Conservation (phyloP, 1,284 basidiomycete genomes). For the Ustilago lituana region DNA sequence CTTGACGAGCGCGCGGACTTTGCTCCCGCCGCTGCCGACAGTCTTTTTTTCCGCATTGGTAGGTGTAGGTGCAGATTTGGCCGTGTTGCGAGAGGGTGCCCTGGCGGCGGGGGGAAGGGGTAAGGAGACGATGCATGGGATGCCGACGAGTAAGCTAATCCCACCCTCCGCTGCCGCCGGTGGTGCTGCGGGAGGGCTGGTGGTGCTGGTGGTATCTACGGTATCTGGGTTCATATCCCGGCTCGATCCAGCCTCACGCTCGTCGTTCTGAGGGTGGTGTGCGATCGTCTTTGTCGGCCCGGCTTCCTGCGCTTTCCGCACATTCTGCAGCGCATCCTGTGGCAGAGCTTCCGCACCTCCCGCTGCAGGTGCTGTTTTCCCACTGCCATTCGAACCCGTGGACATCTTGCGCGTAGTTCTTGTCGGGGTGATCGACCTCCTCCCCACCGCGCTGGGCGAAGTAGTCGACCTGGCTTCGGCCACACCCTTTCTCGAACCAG, state of each 20-base stretch:
- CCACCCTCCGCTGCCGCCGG: not conserved
- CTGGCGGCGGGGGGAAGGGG: not conserved
- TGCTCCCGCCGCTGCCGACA: conserved; percentile 5
- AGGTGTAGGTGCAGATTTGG: too few species aligned
- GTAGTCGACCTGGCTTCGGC: not conserved
- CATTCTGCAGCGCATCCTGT: conserved; percentile 8
- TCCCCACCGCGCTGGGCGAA: not conserved
- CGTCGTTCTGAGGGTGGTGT: not conserved
- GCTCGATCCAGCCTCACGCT: too few species aligned
- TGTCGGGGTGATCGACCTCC: conserved; percentile 8
- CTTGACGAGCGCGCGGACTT: conserved; percentile 43
- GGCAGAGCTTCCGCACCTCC: conserved; percentile 13
- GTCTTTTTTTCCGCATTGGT: too few species aligned
- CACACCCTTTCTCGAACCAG: not conserved
- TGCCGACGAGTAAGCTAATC: conserved; percentile 24
- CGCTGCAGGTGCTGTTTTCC: too few species aligned
- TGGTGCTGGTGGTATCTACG: too few species aligned
- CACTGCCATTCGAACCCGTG: not conserved
- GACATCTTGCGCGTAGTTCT: not conserved
- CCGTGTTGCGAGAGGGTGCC: too few species aligned
- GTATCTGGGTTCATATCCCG: too few species aligned
- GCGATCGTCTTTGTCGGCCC: conserved; percentile 19
- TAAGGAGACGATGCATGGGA: conserved; percentile 49
- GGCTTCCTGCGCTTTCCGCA: conserved; percentile 2
- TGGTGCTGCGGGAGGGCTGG: too few species aligned